Evolutionary conservation across 164 flowering plant species (phyloP), one percentile per base, ranked within the genome.

Genomic region (Echeveria elegans): DNA sequence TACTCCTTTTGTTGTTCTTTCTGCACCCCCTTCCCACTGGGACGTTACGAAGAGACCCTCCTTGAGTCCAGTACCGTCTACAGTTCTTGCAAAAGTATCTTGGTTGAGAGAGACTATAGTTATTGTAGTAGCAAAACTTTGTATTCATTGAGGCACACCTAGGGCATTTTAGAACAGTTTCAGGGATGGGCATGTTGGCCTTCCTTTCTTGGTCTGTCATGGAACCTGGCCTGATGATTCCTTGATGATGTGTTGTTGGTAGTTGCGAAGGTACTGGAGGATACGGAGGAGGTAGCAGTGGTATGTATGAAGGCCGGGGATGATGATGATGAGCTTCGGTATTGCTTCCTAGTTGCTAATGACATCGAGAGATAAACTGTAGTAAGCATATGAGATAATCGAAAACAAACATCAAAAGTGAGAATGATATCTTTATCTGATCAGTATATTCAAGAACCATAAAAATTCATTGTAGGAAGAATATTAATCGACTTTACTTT

Each of bases 21-120:
- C 64, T 31, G 36, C 64, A 61, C 1, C 64, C 64, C 16, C 64
- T 38, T 61, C 64, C 64, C 7, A 61, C 37, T 31, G 64, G 64
- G 34, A 61, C 64, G 64, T 61, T 29, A 18, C 64, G 34, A 31
- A 61, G 64, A 29, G 64, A 28, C 23, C 64, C 64, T 16, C 64
- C 64, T 6, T 36, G 36, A 9, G 64, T 61, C 64, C 64, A 61
- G 64, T 61, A 30, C 38, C 64, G 64, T 36, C 64, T 61, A 30
- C 64, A 61, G 24, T 28, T 61, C 64, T 61, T 61, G 40, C 64
- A 61, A 23, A 61, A 30, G 36, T 61, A 36, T 61, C 64, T 28
- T 30, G 64, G 64, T 38, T 61, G 64, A 18, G 64, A 61, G 36
- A 26, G 64, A 31, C 64, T 61, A 38, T 61, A 61, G 64, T 61